Evolutionary conservation across 148 eudicot genomes (phyloP).

Genomic region (Fagopyrum tataricum): DNA sequence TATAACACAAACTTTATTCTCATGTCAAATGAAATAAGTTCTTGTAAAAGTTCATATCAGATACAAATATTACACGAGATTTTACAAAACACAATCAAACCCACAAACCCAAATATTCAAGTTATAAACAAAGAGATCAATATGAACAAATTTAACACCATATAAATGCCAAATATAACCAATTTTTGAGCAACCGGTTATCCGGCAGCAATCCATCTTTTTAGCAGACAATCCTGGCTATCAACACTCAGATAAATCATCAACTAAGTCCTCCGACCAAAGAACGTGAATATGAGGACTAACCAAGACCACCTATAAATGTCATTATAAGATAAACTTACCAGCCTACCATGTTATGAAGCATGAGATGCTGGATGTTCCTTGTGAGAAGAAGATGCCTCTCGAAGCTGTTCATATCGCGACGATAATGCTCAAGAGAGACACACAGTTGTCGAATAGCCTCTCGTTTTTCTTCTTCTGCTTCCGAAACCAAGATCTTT

Average conservation of each 20-base stretch:
- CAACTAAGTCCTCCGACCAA: neutral
- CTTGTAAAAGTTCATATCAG: slow-evolving; percentile 1
- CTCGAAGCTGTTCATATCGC: slow-evolving; percentile 49
- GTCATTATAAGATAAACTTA: neutral
- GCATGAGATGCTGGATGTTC: neutral
- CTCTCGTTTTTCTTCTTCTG: slow-evolving; percentile 80
- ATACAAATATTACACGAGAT: neutral
- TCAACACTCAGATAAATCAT: neutral
- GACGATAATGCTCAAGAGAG: slow-evolving; percentile 76
- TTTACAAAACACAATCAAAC: neutral
- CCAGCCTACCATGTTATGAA: slow-evolving; percentile 1
- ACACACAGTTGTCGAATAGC: slow-evolving; percentile 79
- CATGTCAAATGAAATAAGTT: neutral
- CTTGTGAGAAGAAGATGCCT: slow-evolving; percentile 47
- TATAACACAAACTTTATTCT: neutral
- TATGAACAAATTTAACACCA: neutral
- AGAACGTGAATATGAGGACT: neutral
- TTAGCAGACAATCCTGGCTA: slow-evolving; percentile 5
- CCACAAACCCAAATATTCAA: neutral
- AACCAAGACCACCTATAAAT: neutral
- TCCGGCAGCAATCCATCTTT: neutral
- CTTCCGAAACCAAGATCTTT: slow-evolving; percentile 33
- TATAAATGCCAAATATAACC: neutral
- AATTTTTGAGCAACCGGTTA: neutral
- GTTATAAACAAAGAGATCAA: neutral